phyloP scores from a whole-genome alignment of 169 alveolate species.

The Plasmodium gaboni region DNA sequence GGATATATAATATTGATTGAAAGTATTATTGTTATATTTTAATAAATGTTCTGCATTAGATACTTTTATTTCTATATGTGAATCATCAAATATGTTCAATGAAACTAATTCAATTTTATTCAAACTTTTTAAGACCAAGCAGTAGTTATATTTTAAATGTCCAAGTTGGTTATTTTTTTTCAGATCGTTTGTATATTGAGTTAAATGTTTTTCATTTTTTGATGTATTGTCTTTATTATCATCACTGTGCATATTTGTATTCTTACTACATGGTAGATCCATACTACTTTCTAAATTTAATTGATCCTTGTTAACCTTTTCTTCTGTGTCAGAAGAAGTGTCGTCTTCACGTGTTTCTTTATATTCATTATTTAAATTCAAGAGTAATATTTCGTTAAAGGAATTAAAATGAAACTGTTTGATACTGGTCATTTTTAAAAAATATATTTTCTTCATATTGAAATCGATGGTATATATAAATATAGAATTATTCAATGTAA shows the following conservation, averaged over 20 bases:
- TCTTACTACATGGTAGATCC: no score
- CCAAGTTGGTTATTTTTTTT: not conserved
- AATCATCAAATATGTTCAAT: conserved; percentile 22
- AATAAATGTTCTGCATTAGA: not conserved
- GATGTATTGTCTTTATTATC: not conserved
- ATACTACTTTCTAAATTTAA: not conserved
- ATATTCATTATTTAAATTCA: conserved; percentile 9
- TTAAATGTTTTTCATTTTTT: not conserved
- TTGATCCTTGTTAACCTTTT: not conserved
- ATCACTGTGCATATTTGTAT: not conserved
- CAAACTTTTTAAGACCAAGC: conserved; percentile 12
- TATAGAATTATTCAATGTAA: conserved; percentile 22
- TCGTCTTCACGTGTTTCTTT: no score
- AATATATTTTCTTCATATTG: not conserved
- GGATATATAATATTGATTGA: conserved; percentile 32
- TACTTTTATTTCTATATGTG: conserved; percentile 6
- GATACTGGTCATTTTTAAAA: not conserved
- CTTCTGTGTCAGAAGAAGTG: no score
- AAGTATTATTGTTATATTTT: not conserved
- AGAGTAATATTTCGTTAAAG: conserved; percentile 5
- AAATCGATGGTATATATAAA: conserved; percentile 5
- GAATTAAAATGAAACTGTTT: not conserved
- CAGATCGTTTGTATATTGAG: no score
- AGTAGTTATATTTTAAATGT: conserved; percentile 16
- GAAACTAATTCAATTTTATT: conserved; percentile 9